A percentile compares a stretch with the other conserved stretches of the same genome.
Evolutionary conservation across 108 stramenopile species (phyloP).

Genomic region (Thalassiosira profunda): DNA sequence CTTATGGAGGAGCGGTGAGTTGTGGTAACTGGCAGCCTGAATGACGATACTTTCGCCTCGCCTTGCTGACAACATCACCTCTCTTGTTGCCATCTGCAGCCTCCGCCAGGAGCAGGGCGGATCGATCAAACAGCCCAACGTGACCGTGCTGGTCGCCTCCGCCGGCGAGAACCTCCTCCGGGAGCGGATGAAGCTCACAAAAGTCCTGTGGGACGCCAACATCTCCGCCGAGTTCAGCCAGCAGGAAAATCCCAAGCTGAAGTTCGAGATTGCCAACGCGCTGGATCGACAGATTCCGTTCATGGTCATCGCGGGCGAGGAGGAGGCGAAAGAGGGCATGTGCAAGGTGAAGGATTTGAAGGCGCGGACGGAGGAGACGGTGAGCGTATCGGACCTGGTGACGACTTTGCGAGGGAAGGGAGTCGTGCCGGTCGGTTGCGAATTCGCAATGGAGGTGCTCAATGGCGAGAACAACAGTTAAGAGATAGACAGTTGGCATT

Average conservation of each 20-base stretch:
- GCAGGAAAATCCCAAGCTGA: constrained; percentile 87
- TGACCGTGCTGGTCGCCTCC: constrained; percentile 82
- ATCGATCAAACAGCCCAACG: constrained; percentile 62
- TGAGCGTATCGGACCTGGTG: constrained; percentile 48
- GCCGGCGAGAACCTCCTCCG: constrained; percentile 71
- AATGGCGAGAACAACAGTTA: constrained; percentile 17
- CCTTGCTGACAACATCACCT: not conserved
- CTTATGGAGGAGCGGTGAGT: constrained; percentile 87
- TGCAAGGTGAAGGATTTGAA: constrained; percentile 89
- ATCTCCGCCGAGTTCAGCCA: constrained; percentile 89
- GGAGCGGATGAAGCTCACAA: constrained; percentile 82
- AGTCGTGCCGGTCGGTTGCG: constrained; percentile 68
- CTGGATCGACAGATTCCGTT: constrained; percentile 85
- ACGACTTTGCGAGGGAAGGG: constrained; percentile 57
- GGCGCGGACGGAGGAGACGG: constrained; percentile 70
- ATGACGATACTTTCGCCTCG: no score
- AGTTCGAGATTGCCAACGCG: constrained; percentile 80
- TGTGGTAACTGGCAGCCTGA: not conserved
- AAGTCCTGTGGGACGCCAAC: constrained; percentile 83
- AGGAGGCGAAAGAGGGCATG: constrained; percentile 79
- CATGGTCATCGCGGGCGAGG: constrained; percentile 90
- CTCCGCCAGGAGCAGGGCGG: constrained; percentile 61
- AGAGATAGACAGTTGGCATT: no score
- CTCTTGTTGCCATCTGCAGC: constrained; percentile 7
- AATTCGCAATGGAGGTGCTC: constrained; percentile 59